These are phyloP conservation scores for Poteriospumella lacustris DNA, from an alignment of 108 stramenopile species.

Conservation along the genomic window DNA sequence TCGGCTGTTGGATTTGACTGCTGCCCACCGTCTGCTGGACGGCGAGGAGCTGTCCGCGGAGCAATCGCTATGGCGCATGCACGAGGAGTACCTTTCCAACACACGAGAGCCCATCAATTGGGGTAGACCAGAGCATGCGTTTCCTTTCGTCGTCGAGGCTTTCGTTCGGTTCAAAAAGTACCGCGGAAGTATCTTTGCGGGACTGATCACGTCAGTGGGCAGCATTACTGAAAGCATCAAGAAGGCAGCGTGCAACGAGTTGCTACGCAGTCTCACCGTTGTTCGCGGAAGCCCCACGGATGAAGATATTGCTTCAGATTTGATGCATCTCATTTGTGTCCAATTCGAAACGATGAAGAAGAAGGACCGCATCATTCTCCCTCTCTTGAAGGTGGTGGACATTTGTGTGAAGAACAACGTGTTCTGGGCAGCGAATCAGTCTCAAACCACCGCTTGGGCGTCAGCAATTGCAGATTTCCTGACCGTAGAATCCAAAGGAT, in stretches of 20 bases:
- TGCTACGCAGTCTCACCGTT: conserved; percentile 53
- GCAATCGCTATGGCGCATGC: too few species aligned
- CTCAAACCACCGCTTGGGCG: conserved; percentile 51
- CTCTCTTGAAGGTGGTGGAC: conserved; percentile 39
- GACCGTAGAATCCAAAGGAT: conserved; percentile 54
- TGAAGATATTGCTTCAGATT: conserved; percentile 27
- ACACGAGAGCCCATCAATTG: conserved; percentile 57
- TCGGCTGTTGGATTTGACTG: too few species aligned
- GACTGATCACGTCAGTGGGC: conserved; percentile 83
- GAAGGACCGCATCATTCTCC: conserved; percentile 35
- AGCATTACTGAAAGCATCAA: conserved; percentile 79
- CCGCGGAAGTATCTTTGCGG: too few species aligned
- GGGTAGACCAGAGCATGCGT: conserved; percentile 58
- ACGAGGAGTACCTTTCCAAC: too few species aligned
- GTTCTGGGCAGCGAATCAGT: conserved; percentile 1
- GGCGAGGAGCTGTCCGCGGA: too few species aligned
- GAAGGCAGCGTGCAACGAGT: conserved; percentile 62
- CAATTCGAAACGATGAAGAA: background rate
- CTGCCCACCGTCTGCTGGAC: too few species aligned
- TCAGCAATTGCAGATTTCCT: conserved; percentile 51
- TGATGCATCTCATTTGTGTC: conserved; percentile 11
- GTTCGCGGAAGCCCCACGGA: conserved; percentile 47
- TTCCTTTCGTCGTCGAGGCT: conserved; percentile 65
- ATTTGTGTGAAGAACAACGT: background rate
- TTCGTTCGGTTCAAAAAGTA: too few species aligned